A percentile compares a stretch with the other conserved stretches of the same genome.
Conservation (phyloP, 1,284 basidiomycete genomes). For the Kalmanozyma brasiliensis region DNA sequence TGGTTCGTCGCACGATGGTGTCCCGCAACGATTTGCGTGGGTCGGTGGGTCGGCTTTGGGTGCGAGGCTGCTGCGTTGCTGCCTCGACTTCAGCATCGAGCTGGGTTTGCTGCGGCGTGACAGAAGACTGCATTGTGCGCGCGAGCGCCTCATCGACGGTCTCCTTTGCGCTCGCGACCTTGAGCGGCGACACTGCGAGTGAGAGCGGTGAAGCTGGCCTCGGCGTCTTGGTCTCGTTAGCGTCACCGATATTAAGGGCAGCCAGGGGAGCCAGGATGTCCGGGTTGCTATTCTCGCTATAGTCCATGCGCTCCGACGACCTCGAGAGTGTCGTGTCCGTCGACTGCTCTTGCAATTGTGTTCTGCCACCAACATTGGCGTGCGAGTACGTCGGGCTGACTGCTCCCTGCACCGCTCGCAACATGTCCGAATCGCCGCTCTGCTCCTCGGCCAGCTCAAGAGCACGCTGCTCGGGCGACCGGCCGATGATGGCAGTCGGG, state of each 20-base stretch:
- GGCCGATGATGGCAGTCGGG: slow-evolving; percentile 22
- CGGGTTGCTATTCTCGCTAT: slow-evolving; percentile 4
- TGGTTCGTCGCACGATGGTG: slow-evolving; percentile 59
- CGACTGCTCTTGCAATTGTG: slow-evolving; percentile 4
- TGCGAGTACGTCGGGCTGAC: too few relatives aligned
- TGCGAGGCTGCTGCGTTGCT: not conserved
- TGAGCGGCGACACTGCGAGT: too few relatives aligned
- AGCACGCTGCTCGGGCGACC: slow-evolving; percentile 16
- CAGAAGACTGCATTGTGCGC: slow-evolving; percentile 1
- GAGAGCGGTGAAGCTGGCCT: slow-evolving; percentile 5
- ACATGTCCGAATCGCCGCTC: not conserved
- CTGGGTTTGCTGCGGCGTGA: too few relatives aligned
- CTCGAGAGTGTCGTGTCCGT: slow-evolving; percentile 12
- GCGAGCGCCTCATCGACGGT: too few relatives aligned
- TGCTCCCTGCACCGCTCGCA: not conserved
- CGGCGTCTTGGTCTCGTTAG: slow-evolving; percentile 11
- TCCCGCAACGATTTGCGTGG: slow-evolving; percentile 52
- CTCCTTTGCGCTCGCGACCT: too few relatives aligned
- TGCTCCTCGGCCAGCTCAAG: slow-evolving; percentile 9
- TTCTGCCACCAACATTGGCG: too few relatives aligned
- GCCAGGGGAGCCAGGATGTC: slow-evolving; percentile 5
- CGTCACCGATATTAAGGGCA: not conserved
- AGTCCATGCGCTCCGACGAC: slow-evolving; percentile 8
- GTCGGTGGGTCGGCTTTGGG: not conserved
- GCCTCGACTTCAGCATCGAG: too few relatives aligned